phyloP scores from a whole-genome alignment of 805 yeast species.

The Yarrowia sp. region DNA sequence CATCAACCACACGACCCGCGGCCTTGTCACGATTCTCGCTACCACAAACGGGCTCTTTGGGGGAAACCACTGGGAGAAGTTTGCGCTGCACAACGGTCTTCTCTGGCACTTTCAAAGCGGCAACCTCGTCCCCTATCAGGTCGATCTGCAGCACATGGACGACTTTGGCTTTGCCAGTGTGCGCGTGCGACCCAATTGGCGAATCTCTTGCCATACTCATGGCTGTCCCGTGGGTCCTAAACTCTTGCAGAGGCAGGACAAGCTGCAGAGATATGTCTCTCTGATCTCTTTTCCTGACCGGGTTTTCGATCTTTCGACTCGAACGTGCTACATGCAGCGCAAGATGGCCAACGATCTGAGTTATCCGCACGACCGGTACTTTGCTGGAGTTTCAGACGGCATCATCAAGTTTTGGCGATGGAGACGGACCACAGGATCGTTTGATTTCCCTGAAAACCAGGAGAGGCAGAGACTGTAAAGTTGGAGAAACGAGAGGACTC shows the following conservation, averaged over 20 bases:
- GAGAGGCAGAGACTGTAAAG: neutral
- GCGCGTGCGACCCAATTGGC: neutral
- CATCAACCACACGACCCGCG: neutral
- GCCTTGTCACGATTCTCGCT: neutral
- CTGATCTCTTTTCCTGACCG: neutral
- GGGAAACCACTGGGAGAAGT: slow-evolving; percentile 4
- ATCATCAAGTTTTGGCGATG: neutral
- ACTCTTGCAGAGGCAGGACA: neutral
- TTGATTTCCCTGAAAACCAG: neutral
- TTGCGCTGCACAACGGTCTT: neutral
- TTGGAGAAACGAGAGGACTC: no score
- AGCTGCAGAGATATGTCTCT: neutral
- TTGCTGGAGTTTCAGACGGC: neutral
- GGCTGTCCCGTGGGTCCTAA: neutral
- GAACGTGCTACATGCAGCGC: neutral
- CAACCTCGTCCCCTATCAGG: neutral
- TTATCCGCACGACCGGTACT: neutral
- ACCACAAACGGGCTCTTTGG: slow-evolving; percentile 1
- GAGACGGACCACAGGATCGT: neutral
- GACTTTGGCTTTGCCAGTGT: neutral
- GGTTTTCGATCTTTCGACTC: neutral
- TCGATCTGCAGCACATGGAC: neutral
- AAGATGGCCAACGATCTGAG: neutral
- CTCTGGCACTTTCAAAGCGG: neutral
- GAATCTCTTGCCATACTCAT: neutral